Evolutionary conservation across 1,284 basidiomycete genomes (phyloP).

Genomic region (Lignosus rhinocerotis): DNA sequence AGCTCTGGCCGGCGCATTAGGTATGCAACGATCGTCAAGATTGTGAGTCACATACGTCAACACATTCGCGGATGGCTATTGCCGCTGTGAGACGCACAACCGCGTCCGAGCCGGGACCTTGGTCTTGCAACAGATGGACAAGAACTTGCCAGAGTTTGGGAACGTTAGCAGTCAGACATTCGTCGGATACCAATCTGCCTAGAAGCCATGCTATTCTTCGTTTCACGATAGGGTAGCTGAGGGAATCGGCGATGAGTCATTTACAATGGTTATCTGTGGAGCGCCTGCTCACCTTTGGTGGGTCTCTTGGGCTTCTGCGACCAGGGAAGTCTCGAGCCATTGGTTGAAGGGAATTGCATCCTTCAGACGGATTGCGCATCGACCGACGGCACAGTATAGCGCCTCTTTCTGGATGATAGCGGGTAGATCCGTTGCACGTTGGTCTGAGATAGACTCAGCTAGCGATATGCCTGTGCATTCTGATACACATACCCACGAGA

Average conservation of each 20-base stretch:
- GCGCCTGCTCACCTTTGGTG: slow-evolving; percentile 52
- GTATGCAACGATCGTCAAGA: background rate
- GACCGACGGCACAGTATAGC: slow-evolving; percentile 85
- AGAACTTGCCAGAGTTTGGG: slow-evolving; percentile 78
- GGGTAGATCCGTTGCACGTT: slow-evolving; percentile 56
- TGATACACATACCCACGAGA: slow-evolving; percentile 47
- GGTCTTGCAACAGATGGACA: slow-evolving; percentile 70
- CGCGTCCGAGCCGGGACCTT: slow-evolving; percentile 68
- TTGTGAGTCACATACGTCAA: slow-evolving; percentile 62
- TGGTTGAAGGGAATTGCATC: slow-evolving; percentile 64
- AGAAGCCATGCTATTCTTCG: slow-evolving; percentile 89
- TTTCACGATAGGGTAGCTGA: slow-evolving; percentile 84
- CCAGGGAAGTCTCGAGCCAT: slow-evolving; percentile 64
- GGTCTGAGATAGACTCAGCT: slow-evolving; percentile 38
- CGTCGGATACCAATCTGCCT: slow-evolving; percentile 79
- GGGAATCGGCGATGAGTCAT: background rate
- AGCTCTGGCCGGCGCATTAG: slow-evolving; percentile 6
- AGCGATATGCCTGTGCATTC: background rate
- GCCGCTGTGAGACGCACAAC: slow-evolving; percentile 85
- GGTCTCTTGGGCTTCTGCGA: slow-evolving; percentile 55
- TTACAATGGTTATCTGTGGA: background rate
- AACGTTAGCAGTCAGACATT: slow-evolving; percentile 61
- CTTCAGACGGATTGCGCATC: slow-evolving; percentile 72
- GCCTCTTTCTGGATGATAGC: slow-evolving; percentile 82
- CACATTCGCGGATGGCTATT: slow-evolving; percentile 72